These are phyloP conservation scores for Petunia axillaris DNA, from an alignment of 257 asterid genomes.

Conservation along the genomic window DNA sequence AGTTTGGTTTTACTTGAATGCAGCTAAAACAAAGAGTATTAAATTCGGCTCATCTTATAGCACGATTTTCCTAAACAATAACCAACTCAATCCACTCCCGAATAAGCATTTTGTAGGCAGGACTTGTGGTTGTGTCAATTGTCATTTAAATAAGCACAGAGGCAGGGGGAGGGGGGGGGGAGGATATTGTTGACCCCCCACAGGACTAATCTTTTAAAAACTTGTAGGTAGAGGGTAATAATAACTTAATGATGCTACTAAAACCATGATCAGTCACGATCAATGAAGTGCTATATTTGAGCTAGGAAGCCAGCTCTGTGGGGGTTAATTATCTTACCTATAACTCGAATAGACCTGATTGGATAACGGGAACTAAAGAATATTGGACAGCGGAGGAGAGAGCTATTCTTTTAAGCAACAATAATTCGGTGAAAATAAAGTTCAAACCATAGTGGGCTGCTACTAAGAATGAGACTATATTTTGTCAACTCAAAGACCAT, in stretches of 20 bases:
- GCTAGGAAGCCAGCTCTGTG: constrained; percentile 27
- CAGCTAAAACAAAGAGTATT: no score
- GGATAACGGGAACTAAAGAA: constrained; percentile 27
- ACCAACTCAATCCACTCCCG: no score
- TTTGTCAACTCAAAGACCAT: constrained; percentile 31
- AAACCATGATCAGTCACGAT: not conserved
- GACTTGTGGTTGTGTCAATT: no score
- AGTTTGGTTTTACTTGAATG: no score
- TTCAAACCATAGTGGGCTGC: constrained; percentile 32
- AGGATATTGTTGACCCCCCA: not conserved
- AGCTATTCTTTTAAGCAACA: constrained; percentile 32
- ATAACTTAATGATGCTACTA: not conserved
- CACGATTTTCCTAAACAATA: no score
- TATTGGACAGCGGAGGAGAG: not conserved
- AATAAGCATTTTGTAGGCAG: no score
- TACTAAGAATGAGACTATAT: constrained; percentile 25
- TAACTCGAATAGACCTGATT: constrained; percentile 33
- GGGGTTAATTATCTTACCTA: constrained; percentile 24
- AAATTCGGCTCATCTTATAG: no score
- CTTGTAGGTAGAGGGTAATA: not conserved
- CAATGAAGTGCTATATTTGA: not conserved
- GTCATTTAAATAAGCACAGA: no score
- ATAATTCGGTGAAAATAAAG: constrained; percentile 30
- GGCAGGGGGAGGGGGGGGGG: not conserved
- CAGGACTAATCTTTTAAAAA: not conserved